A percentile compares a stretch with the other conserved stretches of the same genome.
Evolutionary conservation across 2,329 filamentous ascomycete species (phyloP).

Genomic region (Meredithiella fracta): DNA sequence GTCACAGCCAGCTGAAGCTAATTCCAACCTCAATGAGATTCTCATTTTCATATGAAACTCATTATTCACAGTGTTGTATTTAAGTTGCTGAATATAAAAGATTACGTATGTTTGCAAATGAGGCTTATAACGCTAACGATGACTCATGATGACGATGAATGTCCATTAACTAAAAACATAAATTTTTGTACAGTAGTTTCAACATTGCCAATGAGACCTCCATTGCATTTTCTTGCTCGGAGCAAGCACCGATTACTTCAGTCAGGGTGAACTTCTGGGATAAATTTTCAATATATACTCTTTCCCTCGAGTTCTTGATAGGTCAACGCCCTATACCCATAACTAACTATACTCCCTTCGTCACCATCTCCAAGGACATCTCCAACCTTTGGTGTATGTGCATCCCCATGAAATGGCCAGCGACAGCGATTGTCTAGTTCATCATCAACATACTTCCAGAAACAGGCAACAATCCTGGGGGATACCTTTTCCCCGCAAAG

Average conservation of each 20-base stretch:
- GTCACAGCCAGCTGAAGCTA: conserved; percentile 1
- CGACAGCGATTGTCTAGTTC: not conserved
- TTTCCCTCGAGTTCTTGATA: not conserved
- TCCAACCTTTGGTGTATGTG: not conserved
- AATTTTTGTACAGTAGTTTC: too few species aligned
- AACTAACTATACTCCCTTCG: too few species aligned
- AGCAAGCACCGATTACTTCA: not conserved
- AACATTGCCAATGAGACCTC: too few species aligned
- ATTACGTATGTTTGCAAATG: not conserved
- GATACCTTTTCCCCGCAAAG: conserved; percentile 5
- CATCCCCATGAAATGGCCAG: not conserved
- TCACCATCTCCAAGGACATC: not conserved
- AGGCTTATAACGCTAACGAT: too few species aligned
- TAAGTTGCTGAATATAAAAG: not conserved
- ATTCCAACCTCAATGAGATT: not conserved
- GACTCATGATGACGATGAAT: too few species aligned
- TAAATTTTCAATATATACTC: not conserved
- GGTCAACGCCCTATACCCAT: not conserved
- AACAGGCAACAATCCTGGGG: conserved; percentile 12
- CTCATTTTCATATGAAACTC: not conserved
- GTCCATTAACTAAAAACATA: too few species aligned
- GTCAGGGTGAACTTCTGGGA: not conserved
- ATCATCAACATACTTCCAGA: conserved; percentile 10
- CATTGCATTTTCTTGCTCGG: too few species aligned
- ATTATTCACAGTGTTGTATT: not conserved